Conservation (phyloP, 192 early-diverging fungal genomes). For the Chytriomyces sp. region DNA sequence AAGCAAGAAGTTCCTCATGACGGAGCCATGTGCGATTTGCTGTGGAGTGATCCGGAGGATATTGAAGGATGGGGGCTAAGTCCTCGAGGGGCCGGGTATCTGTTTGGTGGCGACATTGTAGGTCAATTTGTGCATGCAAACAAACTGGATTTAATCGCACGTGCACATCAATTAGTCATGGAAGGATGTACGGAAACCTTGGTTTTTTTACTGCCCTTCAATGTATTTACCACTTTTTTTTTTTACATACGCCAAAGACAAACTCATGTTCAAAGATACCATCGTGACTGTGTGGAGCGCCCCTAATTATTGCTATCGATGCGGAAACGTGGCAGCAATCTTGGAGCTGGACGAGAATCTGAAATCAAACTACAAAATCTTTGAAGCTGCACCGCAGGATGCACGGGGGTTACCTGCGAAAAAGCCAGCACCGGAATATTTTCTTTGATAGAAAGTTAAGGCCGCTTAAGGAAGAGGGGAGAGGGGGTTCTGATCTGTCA, state of each 20-base stretch:
- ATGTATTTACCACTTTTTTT: neutral
- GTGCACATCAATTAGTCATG: conserved; percentile 97
- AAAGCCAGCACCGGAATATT: conserved; percentile 92
- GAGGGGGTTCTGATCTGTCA: neutral
- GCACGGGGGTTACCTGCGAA: conserved; percentile 55
- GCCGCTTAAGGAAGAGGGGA: neutral
- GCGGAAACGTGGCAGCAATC: conserved; percentile 98
- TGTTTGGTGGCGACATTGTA: conserved; percentile 95
- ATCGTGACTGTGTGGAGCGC: conserved; percentile 99
- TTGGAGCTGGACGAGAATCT: conserved; percentile 91
- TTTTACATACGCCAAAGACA: conserved; percentile 49
- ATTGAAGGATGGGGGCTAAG: conserved; percentile 91
- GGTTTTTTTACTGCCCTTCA: neutral
- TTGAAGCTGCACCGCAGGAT: conserved; percentile 87
- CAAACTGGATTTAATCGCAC: conserved; percentile 64
- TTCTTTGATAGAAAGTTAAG: conserved; percentile 65
- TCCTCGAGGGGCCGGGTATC: conserved; percentile 94
- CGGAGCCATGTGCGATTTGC: conserved; percentile 95
- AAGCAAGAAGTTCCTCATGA: conserved; percentile 96
- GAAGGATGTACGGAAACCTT: conserved; percentile 67
- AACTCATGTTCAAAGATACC: conserved; percentile 93
- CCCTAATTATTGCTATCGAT: conserved; percentile 98
- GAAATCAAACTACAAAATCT: conserved; percentile 87
- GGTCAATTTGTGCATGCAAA: conserved; percentile 63
- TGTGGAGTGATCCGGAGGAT: conserved; percentile 97